Evolutionary conservation across 805 yeast species (phyloP).

Genomic region (Candida patagonica): DNA sequence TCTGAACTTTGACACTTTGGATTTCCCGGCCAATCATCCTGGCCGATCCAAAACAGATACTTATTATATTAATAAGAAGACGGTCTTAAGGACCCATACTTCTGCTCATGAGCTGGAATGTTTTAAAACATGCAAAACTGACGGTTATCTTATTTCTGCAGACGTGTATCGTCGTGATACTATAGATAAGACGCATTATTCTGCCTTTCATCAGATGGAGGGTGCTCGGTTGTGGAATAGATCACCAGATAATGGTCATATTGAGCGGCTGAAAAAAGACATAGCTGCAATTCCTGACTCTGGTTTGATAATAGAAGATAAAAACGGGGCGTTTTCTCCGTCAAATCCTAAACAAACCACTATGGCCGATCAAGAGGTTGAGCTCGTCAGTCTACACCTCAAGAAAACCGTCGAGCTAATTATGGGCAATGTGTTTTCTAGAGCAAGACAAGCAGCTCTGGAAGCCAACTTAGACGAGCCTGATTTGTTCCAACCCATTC

Average conservation of each 20-base stretch:
- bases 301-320: conserved; percentile 70
- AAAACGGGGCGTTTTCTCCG: conserved; percentile 41
- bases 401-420: conserved; percentile 78
- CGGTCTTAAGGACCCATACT: conserved; percentile 83
- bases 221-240: conserved; percentile 85
- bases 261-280: conserved; percentile 44
- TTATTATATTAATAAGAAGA: conserved; percentile 68
- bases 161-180: conserved; percentile 96
- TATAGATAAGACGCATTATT: conserved; percentile 91
- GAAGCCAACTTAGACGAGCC: conserved; percentile 50
- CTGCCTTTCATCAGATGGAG: conserved; percentile 96
- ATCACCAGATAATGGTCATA: conserved; percentile 31
- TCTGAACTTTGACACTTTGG: conserved; percentile 86
- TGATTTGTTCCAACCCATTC: conserved; percentile 63
- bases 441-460: conserved; percentile 54
- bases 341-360: conserved; percentile 73
- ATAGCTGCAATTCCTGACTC: conserved; percentile 56
- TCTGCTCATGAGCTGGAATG: conserved; percentile 94
- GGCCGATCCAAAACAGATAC: conserved; percentile 91
- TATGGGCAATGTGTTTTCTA: conserved; percentile 73
- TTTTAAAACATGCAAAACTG: conserved; percentile 53
- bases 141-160: conserved; percentile 88
- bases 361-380: conserved; percentile 63
- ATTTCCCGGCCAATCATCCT: conserved; percentile 86
- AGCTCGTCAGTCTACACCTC: conserved; percentile 63